Conservation (phyloP, 441 rosid genomes). For the Breynia disticha region DNA sequence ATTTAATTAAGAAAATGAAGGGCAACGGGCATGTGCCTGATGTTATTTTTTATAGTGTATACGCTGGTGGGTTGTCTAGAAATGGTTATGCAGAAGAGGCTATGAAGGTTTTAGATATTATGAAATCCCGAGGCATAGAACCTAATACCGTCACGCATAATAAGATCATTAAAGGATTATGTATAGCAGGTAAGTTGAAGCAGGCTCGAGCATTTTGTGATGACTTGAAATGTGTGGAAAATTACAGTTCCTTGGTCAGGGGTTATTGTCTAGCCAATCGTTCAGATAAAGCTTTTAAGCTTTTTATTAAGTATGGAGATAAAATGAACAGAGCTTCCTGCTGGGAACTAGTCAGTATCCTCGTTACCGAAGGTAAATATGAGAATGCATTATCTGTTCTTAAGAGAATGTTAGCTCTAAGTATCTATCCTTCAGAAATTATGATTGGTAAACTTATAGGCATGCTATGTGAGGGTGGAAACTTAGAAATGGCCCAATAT, state of each 20-base stretch:
- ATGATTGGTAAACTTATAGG: slow-evolving; percentile 45
- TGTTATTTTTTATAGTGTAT: slow-evolving; percentile 40
- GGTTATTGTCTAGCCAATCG: slow-evolving; percentile 48
- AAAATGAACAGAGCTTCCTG: slow-evolving; percentile 29
- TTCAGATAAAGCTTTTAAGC: slow-evolving; percentile 29
- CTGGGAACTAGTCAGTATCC: slow-evolving; percentile 35
- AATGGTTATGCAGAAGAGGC: slow-evolving; percentile 34
- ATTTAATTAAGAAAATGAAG: slow-evolving; percentile 45
- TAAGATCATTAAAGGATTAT: slow-evolving; percentile 54
- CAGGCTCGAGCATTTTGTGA: slow-evolving; percentile 43
- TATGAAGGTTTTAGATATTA: slow-evolving; percentile 20
- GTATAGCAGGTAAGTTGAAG: slow-evolving; percentile 42
- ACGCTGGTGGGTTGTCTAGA: slow-evolving; percentile 45
- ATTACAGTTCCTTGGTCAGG: slow-evolving; percentile 43
- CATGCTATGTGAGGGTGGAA: slow-evolving; percentile 29
- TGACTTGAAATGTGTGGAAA: slow-evolving; percentile 34
- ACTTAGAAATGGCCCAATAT: slow-evolving; percentile 28
- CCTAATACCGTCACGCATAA: slow-evolving; percentile 38
- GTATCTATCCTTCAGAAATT: slow-evolving; percentile 28
- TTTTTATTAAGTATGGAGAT: slow-evolving; percentile 25
- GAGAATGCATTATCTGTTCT: slow-evolving; percentile 30
- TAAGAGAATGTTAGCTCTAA: slow-evolving; percentile 28
- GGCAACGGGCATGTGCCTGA: slow-evolving; percentile 40
- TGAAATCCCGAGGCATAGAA: slow-evolving; percentile 35
- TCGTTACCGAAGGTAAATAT: slow-evolving; percentile 31